These are phyloP conservation scores for Stephania japonica DNA, from an alignment of 164 flowering plant genomes.

Conservation along the genomic window DNA sequence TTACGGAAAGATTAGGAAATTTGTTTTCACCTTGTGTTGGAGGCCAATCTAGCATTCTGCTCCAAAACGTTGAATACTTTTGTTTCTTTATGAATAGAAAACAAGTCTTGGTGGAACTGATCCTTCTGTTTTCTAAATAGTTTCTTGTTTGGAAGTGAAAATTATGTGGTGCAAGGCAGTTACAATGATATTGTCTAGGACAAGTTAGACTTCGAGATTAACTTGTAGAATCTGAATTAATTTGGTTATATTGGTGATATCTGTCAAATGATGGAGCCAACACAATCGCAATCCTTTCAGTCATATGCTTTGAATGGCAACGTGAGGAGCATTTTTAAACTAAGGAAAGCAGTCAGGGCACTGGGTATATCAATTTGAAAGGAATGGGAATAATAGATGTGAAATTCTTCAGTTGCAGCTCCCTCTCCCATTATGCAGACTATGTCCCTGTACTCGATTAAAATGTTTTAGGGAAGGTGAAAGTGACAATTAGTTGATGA, in stretches of 20 bases:
- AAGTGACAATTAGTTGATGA: neutral
- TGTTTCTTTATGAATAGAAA: neutral
- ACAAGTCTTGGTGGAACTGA: neutral
- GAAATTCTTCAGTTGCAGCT: neutral
- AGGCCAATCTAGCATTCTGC: no score
- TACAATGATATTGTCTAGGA: neutral
- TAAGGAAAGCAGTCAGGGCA: neutral
- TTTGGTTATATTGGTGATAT: neutral
- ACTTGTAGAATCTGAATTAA: neutral
- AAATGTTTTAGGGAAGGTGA: neutral
- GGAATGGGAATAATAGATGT: neutral
- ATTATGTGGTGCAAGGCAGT: neutral
- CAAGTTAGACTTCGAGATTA: neutral
- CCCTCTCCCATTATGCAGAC: neutral
- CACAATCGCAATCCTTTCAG: neutral
- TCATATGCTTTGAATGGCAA: neutral
- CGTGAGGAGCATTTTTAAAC: neutral
- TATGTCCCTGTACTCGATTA: no score
- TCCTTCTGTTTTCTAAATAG: neutral
- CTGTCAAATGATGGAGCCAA: neutral
- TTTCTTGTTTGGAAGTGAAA: neutral
- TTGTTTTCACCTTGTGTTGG: no score
- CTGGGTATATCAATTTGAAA: neutral
- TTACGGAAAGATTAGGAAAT: neutral
- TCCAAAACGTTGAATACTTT: neutral